Evolutionary conservation across 106 monocot species (phyloP).

Genomic region (Xerophyta viscosa): DNA sequence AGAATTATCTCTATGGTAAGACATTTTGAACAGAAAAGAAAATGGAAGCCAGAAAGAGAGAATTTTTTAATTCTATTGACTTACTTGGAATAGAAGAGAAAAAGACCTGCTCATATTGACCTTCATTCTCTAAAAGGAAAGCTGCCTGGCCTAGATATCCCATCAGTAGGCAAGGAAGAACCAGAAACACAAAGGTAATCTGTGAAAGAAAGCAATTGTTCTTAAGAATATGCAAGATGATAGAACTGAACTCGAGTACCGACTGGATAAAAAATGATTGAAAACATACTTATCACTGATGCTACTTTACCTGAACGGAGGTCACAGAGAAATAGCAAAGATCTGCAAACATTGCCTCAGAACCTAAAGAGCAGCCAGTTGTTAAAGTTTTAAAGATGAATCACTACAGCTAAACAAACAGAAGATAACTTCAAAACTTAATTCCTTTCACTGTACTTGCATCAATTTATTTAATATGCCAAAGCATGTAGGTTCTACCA

Average conservation of each 20-base stretch:
- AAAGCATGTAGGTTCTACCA: too few relatives aligned
- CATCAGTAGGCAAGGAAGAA: constrained; percentile 83
- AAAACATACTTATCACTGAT: too few relatives aligned
- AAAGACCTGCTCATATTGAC: constrained; percentile 58
- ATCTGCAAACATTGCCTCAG: constrained; percentile 95
- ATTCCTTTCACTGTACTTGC: too few relatives aligned
- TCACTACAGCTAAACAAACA: too few relatives aligned
- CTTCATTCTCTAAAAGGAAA: constrained; percentile 67
- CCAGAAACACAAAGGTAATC: constrained; percentile 73
- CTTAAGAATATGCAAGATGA: not conserved
- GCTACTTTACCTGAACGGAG: constrained; percentile 66
- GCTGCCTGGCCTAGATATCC: constrained; percentile 94
- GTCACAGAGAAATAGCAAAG: constrained; percentile 86
- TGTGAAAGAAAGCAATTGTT: constrained; percentile 25
- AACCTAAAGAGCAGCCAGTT: constrained; percentile 39
- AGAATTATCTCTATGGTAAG: too few relatives aligned
- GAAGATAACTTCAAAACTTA: too few relatives aligned
- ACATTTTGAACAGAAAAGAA: too few relatives aligned
- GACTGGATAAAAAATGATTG: too few relatives aligned
- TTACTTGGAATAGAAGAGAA: constrained; percentile 85
- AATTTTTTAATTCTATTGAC: constrained; percentile 6
- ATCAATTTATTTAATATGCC: too few relatives aligned
- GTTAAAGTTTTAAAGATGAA: not conserved
- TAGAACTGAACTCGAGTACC: too few relatives aligned
- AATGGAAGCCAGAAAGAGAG: too few relatives aligned